Base-by-base conservation (phyloP, 495 filamentous ascomycete genomes). In the Tuber calosporum region DNA sequence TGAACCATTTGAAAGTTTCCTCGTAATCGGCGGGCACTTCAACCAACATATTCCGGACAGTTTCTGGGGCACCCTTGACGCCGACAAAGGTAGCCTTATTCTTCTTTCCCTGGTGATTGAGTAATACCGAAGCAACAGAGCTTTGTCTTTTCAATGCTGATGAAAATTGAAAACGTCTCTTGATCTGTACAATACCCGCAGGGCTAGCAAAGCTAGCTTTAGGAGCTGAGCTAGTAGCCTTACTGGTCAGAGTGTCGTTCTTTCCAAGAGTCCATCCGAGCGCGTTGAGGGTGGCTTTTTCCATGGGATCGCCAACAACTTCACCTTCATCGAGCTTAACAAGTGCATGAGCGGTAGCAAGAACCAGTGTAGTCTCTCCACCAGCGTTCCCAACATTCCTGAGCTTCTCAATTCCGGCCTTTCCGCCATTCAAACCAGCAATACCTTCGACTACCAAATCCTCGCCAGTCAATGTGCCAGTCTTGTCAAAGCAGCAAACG, bases 401-500 rank as follows among this genome's bases (percentile, higher is more conserved):
- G 11, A 82, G 36, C 66, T 75, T 62, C 22, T 73, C 71, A 4
- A 77, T 72, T 42, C 89, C 84, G 82, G 93, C 89, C 39, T 88
- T 85, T 80, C 94, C 92, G 78, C 89, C 85, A n/a, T 88, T 88
- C 68, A 98, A 88, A 37, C 96, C 95, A 66, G 94, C 96, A 83
- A 99, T 93, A 74, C 95, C 95, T 80, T 99, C 96, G 40, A 99
- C 95, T 8, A 98, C 93, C 62, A 99, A 85, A 83, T 99, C 96
- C 79, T 99, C 95, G 39, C 95, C 95, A 66, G 95, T 99, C 69
- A 99, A 83, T 5, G 95, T 99, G 66, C 95, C 95, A 36, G 95
- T 99, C 85, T 99, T 99, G 83, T 99, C 95, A 79, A 99, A 99
- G 86, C 95, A 99, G 68, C 94, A 94, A 66, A 99, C 87, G 83